These are phyloP conservation scores for Tolypocladium ophioglossoides DNA, from an alignment of 2,329 filamentous ascomycete genomes.

Conservation along the genomic window DNA sequence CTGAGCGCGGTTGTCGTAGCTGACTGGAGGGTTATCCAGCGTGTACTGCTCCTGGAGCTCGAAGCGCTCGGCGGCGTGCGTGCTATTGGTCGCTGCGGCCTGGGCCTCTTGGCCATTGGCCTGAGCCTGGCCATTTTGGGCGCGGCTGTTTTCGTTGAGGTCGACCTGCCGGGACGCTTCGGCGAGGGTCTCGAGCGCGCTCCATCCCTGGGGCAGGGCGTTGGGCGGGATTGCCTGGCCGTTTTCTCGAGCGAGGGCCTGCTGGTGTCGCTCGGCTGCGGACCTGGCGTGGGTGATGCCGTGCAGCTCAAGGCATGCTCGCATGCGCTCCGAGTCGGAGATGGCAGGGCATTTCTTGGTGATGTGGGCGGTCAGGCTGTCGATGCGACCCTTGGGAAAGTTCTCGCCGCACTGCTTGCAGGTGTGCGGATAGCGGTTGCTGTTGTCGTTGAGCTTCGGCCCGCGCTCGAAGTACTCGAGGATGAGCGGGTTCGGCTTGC, in stretches of 20 bases:
- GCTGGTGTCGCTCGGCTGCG: conserved; percentile 18
- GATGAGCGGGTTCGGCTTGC: conserved; percentile 75
- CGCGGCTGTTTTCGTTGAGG: conserved; percentile 48
- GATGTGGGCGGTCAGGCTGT: conserved; percentile 71
- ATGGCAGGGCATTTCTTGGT: conserved; percentile 81
- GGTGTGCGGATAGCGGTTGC: conserved; percentile 85
- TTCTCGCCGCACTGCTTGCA: conserved; percentile 82
- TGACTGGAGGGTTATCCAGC: conserved; percentile 42
- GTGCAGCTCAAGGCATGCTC: conserved; percentile 62
- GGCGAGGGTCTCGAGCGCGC: conserved; percentile 74
- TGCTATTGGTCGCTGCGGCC: conserved; percentile 11
- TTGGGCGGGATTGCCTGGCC: conserved; percentile 16
- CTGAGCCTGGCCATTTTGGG: conserved; percentile 9
- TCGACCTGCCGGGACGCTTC: conserved; percentile 79
- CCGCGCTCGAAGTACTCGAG: conserved; percentile 83
- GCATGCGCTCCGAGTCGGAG: conserved; percentile 61
- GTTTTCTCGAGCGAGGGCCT: conserved; percentile 13
- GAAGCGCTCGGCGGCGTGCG: conserved; percentile 26
- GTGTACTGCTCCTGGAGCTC: conserved; percentile 50
- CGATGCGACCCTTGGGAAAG: conserved; percentile 82
- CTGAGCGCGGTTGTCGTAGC: conserved; percentile 29
- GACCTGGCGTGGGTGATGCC: conserved; percentile 48
- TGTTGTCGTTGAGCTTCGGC: conserved; percentile 75
- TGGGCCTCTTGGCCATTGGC: conserved; percentile 24
- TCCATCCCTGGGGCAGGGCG: conserved; percentile 52